Base-by-base conservation (phyloP, 257 asterid genomes). In the Solanum corneliomulleri region DNA sequence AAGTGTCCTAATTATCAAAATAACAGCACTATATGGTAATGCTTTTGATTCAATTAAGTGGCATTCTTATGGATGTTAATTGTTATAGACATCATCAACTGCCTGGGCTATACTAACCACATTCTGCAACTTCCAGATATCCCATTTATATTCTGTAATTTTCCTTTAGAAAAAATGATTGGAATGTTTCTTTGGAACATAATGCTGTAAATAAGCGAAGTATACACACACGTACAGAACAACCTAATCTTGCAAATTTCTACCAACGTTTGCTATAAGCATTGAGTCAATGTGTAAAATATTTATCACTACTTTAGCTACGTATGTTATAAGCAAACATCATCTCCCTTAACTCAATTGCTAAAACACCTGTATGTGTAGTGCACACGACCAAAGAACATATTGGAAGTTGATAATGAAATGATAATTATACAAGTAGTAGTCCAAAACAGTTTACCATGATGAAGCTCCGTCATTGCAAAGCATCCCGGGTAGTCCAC, bases 391-490 rank as follows among this genome's bases (percentile, higher is more conserved):
- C 84, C 27, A 47, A 80, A 16, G 66, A 80, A 16, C 84, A 80
- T 80, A 27, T 29, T 80, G 68, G 68, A 80, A 27, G 44, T 80
- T 80, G 27, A 3, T 81, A 31, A 74, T 52, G 20, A 64, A 56
- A 87, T 7, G 8, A 68, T 41, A 58, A 37, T 18, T 35, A 66
- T 80, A 87, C 76, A 60, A 52, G 85, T 90, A 89, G 85, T 49
- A n/a, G 29, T 18, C 58, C 45, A 49, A 16, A 85, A 89, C n/a
- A 70, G 45, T 88, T 82, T 93, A 97, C 99, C 99, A 88, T 97
- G 99, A 93, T 97, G 97, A 90, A 97, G 98, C 87, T 97, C 99
- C 1, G 99, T 97, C 99, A 97, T 97, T 0, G 99, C 99, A 84
- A 97, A 95, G 92, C 99, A 95, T 60, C 99, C 99, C 7, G 95